Evolutionary conservation across 805 yeast genomes (phyloP).

Genomic region (Ogataea kodamae): DNA sequence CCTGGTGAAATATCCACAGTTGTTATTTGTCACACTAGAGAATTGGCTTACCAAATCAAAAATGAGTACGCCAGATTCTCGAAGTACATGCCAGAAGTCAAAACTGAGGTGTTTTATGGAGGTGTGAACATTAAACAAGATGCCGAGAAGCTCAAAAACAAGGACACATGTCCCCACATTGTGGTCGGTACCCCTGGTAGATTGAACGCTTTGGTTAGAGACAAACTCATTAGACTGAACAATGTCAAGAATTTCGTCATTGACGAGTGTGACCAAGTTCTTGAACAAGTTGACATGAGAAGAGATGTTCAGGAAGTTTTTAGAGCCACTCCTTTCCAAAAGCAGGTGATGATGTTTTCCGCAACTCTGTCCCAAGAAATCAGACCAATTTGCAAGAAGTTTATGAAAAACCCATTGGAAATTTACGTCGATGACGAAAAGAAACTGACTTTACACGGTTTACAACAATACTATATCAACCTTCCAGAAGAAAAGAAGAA

Average conservation of each 20-base stretch:
- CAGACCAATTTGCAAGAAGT: constrained; percentile 95
- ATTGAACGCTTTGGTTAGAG: constrained; percentile 88
- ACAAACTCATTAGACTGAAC: constrained; percentile 79
- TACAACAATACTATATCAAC: constrained; percentile 94
- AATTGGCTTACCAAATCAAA: constrained; percentile 95
- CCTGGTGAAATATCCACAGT: constrained; percentile 94
- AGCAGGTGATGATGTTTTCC: constrained; percentile 99
- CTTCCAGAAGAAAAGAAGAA: constrained; percentile 89
- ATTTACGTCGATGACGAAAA: constrained; percentile 97
- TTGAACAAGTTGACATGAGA: constrained; percentile 86
- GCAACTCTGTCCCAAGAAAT: constrained; percentile 94
- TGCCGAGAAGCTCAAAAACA: constrained; percentile 81
- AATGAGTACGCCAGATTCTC: constrained; percentile 97
- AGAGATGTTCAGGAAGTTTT: constrained; percentile 97
- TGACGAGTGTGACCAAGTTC: constrained; percentile 98
- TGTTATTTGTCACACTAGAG: constrained; percentile 97
- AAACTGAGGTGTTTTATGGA: constrained; percentile 95
- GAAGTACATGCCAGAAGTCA: constrained; percentile 97
- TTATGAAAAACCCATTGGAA: constrained; percentile 97
- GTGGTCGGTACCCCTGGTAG: constrained; percentile 99
- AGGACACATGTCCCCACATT: constrained; percentile 93
- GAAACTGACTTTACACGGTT: constrained; percentile 94
- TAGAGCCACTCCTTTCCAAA: constrained; percentile 96
- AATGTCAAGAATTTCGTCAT: constrained; percentile 91
- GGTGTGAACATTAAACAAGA: constrained; percentile 87